These are phyloP conservation scores for Botrytis deweyae DNA, from an alignment of 2,329 filamentous ascomycete species.

Conservation along the genomic window DNA sequence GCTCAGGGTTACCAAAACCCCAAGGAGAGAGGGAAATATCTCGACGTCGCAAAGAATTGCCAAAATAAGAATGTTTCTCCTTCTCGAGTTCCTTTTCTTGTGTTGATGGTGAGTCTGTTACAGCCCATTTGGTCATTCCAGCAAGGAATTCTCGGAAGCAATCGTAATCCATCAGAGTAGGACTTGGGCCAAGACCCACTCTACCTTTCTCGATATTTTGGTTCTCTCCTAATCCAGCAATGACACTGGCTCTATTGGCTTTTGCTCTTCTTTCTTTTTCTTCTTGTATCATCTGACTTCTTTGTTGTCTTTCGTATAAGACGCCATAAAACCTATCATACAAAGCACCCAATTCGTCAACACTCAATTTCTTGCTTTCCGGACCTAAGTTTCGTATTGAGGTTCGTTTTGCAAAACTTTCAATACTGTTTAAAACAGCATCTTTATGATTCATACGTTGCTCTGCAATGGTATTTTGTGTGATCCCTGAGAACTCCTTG, in stretches of 20 bases:
- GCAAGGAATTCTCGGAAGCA: constrained; percentile 93
- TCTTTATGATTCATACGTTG: constrained; percentile 90
- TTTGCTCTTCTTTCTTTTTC: constrained; percentile 67
- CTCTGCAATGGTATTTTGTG: constrained; percentile 87
- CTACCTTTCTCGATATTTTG: constrained; percentile 75
- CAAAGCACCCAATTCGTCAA: constrained; percentile 82
- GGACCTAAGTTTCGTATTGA: constrained; percentile 94
- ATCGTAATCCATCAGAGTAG: constrained; percentile 95
- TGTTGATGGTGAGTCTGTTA: constrained; percentile 76
- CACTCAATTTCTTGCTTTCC: constrained; percentile 85
- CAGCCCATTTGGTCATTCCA: constrained; percentile 86
- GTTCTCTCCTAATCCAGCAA: constrained; percentile 42
- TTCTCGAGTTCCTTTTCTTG: constrained; percentile 50
- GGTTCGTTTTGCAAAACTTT: constrained; percentile 94
- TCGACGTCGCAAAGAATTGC: constrained; percentile 50
- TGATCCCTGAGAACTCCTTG: constrained; percentile 95
- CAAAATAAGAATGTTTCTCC: constrained; percentile 60
- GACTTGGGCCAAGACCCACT: constrained; percentile 84
- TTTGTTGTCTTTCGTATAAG: constrained; percentile 86
- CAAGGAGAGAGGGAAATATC: constrained; percentile 46
- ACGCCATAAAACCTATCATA: constrained; percentile 95
- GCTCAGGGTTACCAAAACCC: constrained; percentile 60
- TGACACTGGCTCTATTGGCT: constrained; percentile 55
- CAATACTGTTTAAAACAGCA: constrained; percentile 90
- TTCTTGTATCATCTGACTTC: constrained; percentile 73